A percentile compares a stretch with the other conserved stretches of the same genome.
These are phyloP conservation scores for Leccinum subrobustum DNA, from an alignment of 1,284 basidiomycete genomes.

Conservation along the genomic window DNA sequence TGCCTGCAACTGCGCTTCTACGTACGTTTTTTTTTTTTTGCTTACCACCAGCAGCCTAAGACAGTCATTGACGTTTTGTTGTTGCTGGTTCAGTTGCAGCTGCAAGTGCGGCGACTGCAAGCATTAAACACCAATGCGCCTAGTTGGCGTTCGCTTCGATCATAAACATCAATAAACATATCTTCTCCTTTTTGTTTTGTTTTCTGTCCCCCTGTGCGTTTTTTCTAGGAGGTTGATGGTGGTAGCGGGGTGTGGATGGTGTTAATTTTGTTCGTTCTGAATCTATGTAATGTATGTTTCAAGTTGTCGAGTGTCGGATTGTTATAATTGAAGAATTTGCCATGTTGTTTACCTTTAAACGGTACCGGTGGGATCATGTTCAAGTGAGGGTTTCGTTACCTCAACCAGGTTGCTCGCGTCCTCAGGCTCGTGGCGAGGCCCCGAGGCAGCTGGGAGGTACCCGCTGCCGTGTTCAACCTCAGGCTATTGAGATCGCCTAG, in stretches of 20 bases:
- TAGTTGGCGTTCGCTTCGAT: not conserved
- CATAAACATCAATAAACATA: not conserved
- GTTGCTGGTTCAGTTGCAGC: conserved; percentile 12
- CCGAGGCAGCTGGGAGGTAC: too few species aligned
- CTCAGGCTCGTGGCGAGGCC: too few species aligned
- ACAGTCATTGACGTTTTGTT: conserved; percentile 3
- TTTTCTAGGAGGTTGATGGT: not conserved
- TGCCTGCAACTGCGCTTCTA: conserved; percentile 14
- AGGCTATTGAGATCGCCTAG: too few species aligned
- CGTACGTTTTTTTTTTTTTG: conserved; percentile 4
- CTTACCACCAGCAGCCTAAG: not conserved
- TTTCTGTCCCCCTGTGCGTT: not conserved
- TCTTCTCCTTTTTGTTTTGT: not conserved
- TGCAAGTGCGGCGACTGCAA: conserved; percentile 26
- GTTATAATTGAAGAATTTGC: not conserved
- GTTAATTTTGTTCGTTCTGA: not conserved
- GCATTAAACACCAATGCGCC: conserved; percentile 9
- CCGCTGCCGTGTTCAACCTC: too few species aligned
- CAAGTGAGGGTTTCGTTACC: not conserved
- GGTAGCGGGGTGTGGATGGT: not conserved
- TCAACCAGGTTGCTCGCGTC: too few species aligned
- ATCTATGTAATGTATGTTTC: not conserved
- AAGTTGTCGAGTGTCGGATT: not conserved
- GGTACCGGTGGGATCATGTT: not conserved
- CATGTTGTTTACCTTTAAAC: not conserved